phyloP scores from a whole-genome alignment of 352 stramenopile genomes.

The Phytophthora ohioensis region DNA sequence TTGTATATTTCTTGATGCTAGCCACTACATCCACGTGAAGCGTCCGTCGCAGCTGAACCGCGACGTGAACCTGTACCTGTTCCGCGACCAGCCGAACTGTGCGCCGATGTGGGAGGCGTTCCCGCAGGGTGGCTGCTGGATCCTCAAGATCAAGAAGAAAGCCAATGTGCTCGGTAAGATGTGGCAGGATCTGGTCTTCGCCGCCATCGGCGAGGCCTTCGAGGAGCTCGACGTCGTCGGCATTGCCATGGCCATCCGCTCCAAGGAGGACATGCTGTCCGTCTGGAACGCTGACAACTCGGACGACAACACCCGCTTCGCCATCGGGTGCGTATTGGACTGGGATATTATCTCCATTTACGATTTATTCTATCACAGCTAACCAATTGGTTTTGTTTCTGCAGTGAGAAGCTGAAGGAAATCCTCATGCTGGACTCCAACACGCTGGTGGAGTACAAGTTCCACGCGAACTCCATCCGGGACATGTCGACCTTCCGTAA shows the following conservation, averaged over 20 bases:
- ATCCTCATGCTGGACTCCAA: conserved; percentile 95
- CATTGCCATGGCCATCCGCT: conserved; percentile 93
- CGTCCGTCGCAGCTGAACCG: conserved; percentile 91
- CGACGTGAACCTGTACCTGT: conserved; percentile 95
- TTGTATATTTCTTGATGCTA: conserved; percentile 21
- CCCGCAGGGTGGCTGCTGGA: conserved; percentile 94
- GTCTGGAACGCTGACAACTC: conserved; percentile 96
- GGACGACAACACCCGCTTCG: conserved; percentile 86
- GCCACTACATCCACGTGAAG: conserved; percentile 95
- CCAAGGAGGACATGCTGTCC: conserved; percentile 95
- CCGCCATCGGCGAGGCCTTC: conserved; percentile 92
- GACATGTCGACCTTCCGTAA: conserved; percentile 96
- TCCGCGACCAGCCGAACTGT: conserved; percentile 90
- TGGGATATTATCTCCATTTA: background rate
- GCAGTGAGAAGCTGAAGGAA: conserved; percentile 93
- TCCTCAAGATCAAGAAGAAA: conserved; percentile 96
- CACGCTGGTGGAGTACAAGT: conserved; percentile 96
- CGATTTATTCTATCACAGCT: conserved; percentile 3
- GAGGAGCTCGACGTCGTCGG: conserved; percentile 93
- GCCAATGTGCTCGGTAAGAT: conserved; percentile 94
- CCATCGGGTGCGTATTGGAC: conserved; percentile 65
- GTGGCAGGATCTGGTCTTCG: conserved; percentile 95
- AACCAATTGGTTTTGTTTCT: conserved; percentile 9
- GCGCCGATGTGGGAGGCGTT: conserved; percentile 93
- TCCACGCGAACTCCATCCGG: conserved; percentile 92